Conservation (phyloP, 441 rosid species). For the Macaranga tanarius region DNA sequence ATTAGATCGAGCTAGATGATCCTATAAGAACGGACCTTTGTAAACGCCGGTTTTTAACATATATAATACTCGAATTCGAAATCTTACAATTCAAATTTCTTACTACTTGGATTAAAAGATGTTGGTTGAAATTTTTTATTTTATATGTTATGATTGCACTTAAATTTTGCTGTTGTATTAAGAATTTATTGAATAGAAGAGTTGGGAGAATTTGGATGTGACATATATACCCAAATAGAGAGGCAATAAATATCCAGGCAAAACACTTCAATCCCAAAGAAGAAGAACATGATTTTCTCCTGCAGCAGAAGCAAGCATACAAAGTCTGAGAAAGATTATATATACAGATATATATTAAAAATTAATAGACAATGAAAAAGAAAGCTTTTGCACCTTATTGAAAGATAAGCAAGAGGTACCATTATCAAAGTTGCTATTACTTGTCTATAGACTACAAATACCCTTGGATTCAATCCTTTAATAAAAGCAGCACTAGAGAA, state of each 20-base stretch:
- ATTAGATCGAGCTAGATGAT: too few relatives aligned
- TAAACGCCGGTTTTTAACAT: too few relatives aligned
- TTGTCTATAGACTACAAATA: slow-evolving; percentile 54
- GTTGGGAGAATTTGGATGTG: not conserved
- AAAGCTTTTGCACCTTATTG: slow-evolving; percentile 22
- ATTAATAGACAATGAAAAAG: too few relatives aligned
- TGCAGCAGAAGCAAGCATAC: not conserved
- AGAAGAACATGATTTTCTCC: slow-evolving; percentile 20
- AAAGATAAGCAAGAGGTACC: slow-evolving; percentile 40
- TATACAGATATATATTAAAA: not conserved
- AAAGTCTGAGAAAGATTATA: too few relatives aligned
- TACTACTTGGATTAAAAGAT: too few relatives aligned
- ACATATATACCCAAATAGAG: slow-evolving; percentile 56
- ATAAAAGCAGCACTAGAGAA: slow-evolving; percentile 43
- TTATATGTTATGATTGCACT: too few relatives aligned
- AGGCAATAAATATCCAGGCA: slow-evolving; percentile 42
- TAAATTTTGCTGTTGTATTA: too few relatives aligned
- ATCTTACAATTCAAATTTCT: too few relatives aligned
- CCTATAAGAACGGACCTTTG: too few relatives aligned
- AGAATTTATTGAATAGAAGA: not conserved
- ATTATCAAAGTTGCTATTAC: slow-evolving; percentile 44
- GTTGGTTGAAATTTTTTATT: too few relatives aligned
- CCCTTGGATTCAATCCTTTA: slow-evolving; percentile 47
- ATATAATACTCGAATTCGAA: too few relatives aligned
- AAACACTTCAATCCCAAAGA: slow-evolving; percentile 43